Evolutionary conservation across 176 grass and related monocot species (phyloP), one percentile per base, ranked within the genome.

Genomic region (Oryza meridionalis): DNA sequence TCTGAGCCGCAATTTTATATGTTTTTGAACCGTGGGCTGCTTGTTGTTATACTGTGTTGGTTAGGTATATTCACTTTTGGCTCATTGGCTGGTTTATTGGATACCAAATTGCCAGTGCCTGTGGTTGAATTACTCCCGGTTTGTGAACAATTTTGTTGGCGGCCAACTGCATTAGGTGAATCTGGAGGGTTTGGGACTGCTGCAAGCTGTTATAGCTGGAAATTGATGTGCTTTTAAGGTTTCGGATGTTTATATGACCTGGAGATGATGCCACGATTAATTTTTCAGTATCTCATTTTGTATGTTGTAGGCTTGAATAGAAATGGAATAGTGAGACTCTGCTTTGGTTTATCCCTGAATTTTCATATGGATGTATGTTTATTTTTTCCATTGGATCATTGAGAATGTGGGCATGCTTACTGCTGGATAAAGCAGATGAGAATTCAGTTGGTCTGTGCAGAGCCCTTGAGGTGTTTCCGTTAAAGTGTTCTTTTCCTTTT

Each of bases 1-100:
- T 65, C 11, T 70, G 49, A 76, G 77, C 77, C 69, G 11, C 70
- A 64, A 53, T 58, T 72, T 7, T 6, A 26, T 67, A 63, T 40
- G 38, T 67, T 0, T 0, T 77, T 32, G 14, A 51, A n/a, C 67
- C 5, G 3, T 22, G 53, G 19, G 14, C 27, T 64, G 72, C n/a
- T 82, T 70, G n/a, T 11, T 70, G 15, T 11, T 24, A 47, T 9
- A 29, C 40, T 73, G 70, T 12, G 45, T 43, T 32, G 46, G 32
- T 38, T 61, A 53, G 43, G 21, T 32, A 14, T 53, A 37, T 65
- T 11, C 10, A 37, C 53, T 14, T 65, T 64, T 15, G 7, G 29
- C 6, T 62, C 7, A 11, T 62, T 73, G 9, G 42, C 26, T 43
- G 42, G 42, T 43, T 2, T 43, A 0, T 43, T 43, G 42, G 42